phyloP scores from a whole-genome alignment of 2,329 filamentous ascomycete species.

The Fusarium sublunatum region DNA sequence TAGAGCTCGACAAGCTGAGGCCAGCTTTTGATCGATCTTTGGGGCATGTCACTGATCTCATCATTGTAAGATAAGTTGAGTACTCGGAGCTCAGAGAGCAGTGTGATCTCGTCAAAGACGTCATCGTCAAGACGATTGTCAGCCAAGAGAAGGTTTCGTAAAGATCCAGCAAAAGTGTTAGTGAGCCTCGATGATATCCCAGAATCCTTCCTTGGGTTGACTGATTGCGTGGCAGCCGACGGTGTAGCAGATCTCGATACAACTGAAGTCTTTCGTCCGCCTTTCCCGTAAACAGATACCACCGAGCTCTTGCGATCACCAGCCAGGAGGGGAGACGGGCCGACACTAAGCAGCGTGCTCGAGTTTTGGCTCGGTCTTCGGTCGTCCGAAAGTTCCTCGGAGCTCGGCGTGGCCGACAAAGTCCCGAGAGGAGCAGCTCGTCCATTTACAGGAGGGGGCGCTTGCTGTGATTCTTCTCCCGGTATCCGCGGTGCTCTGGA shows the following conservation, averaged over 20 bases:
- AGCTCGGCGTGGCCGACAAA: slow-evolving; percentile 73
- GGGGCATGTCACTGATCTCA: slow-evolving; percentile 86
- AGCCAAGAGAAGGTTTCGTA: slow-evolving; percentile 86
- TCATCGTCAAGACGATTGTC: slow-evolving; percentile 96
- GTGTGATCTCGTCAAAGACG: slow-evolving; percentile 89
- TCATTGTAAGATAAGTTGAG: slow-evolving; percentile 97
- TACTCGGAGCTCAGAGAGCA: slow-evolving; percentile 84
- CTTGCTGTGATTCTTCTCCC: slow-evolving; percentile 57
- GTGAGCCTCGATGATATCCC: slow-evolving; percentile 81
- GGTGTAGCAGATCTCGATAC: slow-evolving; percentile 73
- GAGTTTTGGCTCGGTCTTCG: slow-evolving; percentile 89
- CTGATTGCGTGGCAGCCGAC: slow-evolving; percentile 61
- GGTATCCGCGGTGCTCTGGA: slow-evolving; percentile 74
- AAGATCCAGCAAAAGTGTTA: slow-evolving; percentile 87
- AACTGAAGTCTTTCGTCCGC: slow-evolving; percentile 86
- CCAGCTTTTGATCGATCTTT: slow-evolving; percentile 89
- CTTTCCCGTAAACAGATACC: slow-evolving; percentile 81
- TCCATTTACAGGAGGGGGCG: slow-evolving; percentile 53
- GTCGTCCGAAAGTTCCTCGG: slow-evolving; percentile 77
- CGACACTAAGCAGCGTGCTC: slow-evolving; percentile 78
- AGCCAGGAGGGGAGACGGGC: slow-evolving; percentile 73
- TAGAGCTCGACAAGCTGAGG: slow-evolving; percentile 91
- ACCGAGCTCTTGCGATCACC: slow-evolving; percentile 83
- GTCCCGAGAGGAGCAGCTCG: slow-evolving; percentile 56
- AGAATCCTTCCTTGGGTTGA: slow-evolving; percentile 83